A percentile compares a stretch with the other conserved stretches of the same genome.
Conservation (phyloP, 805 yeast genomes). For the Yarrowia phangngaensis region DNA sequence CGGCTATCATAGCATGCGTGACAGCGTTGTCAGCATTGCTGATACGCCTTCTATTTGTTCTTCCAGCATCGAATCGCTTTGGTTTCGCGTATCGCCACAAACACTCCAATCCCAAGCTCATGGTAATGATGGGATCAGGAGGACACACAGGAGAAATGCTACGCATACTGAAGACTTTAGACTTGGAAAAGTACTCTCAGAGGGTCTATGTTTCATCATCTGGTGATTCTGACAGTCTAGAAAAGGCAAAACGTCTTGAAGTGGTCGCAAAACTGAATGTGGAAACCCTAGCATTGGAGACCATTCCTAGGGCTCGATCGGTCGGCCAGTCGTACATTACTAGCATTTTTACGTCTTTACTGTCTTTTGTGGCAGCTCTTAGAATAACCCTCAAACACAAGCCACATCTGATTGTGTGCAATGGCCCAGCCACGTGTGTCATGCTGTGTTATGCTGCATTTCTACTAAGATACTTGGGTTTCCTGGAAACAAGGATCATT, state of each 20-base stretch:
- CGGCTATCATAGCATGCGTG: no score
- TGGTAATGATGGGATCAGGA: conserved; percentile 86
- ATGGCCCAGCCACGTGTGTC: conserved; percentile 83
- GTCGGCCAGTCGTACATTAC: conserved; percentile 55
- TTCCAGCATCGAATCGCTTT: conserved; percentile 12
- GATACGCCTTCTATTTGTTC: conserved; percentile 8
- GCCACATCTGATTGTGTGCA: conserved; percentile 44
- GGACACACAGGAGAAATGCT: conserved; percentile 97
- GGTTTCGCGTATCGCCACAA: conserved; percentile 5
- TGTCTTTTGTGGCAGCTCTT: conserved; percentile 40
- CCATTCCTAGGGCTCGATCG: conserved; percentile 52
- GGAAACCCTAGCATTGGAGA: conserved; percentile 32
- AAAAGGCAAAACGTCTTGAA: conserved; percentile 36
- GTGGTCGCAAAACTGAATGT: conserved; percentile 4
- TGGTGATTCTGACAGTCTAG: conserved; percentile 51
- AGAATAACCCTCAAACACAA: conserved; percentile 4
- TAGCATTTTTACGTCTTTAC: conserved; percentile 47
- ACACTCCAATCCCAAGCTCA: conserved; percentile 34
- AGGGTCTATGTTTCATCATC: conserved; percentile 45
- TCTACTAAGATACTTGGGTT: conserved; percentile 42
- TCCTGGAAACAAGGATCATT: conserved; percentile 51
- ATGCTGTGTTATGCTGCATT: conserved; percentile 61
- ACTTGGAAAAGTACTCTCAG: conserved; percentile 33
- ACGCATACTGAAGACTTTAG: conserved; percentile 50
- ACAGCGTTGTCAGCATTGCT: neutral